Evolutionary conservation across 306 rosid species (phyloP).

Genomic region (Cucumis melo): DNA sequence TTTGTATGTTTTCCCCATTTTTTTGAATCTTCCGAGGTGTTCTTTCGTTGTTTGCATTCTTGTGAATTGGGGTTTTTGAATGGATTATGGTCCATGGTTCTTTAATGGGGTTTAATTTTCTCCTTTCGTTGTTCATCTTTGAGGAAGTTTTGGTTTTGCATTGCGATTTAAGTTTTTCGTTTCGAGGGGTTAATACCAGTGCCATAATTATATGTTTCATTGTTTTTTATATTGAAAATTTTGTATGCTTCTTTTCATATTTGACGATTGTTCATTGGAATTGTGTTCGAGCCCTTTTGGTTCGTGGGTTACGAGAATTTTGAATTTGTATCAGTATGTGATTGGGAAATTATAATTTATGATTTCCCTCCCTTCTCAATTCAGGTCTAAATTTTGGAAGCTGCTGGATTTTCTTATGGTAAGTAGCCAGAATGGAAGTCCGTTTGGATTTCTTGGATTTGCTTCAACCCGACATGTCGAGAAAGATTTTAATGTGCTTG

Average conservation of each 20-base stretch:
- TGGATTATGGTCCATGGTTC: background rate
- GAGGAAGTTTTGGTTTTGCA: background rate
- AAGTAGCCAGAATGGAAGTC: conserved; percentile 22
- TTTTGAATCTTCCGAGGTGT: background rate
- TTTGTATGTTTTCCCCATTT: background rate
- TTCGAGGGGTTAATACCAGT: background rate
- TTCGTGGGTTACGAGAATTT: background rate
- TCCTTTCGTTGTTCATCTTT: background rate
- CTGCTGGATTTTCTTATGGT: conserved; percentile 11
- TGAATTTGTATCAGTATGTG: background rate
- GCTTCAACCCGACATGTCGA: conserved; percentile 40
- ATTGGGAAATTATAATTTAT: background rate
- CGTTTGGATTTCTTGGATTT: conserved; percentile 31
- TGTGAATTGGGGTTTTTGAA: background rate
- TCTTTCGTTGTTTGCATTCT: background rate
- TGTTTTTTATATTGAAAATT: background rate
- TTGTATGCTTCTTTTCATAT: background rate
- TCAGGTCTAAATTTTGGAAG: conserved; percentile 29
- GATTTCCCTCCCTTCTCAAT: background rate
- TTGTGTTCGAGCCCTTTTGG: background rate
- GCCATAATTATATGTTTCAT: background rate
- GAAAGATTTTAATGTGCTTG: conserved; percentile 35
- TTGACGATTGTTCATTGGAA: background rate
- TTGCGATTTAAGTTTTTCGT: background rate
- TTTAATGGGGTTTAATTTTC: background rate